Evolutionary conservation across 345 rosid species (phyloP).

Genomic region (Corymbia maculata): DNA sequence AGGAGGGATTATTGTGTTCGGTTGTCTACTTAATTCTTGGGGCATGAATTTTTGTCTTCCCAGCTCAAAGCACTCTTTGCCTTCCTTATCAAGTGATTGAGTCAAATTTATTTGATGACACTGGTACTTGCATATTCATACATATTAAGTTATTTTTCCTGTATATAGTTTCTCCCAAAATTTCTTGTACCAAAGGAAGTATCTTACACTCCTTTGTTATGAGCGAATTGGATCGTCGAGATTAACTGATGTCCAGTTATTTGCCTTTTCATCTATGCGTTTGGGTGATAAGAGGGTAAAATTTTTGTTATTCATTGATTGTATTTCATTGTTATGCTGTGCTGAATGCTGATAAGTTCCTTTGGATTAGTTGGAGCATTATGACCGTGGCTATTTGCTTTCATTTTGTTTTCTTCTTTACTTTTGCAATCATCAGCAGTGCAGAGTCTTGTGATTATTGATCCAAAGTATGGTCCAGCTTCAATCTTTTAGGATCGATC

Average conservation of each 20-base stretch:
- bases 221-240: too few species aligned
- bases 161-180: not conserved
- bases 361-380: not conserved
- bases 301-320: too few species aligned
- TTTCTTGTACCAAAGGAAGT: not conserved
- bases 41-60: not conserved
- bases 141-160: too few species aligned
- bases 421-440: not conserved
- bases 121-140: not conserved
- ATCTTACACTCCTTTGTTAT: not conserved
- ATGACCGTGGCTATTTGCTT: not conserved
- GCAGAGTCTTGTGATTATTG: not conserved
- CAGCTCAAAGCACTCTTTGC: not conserved
- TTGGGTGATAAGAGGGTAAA: not conserved
- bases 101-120: not conserved
- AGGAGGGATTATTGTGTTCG: not conserved
- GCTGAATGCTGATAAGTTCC: not conserved
- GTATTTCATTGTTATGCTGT: not conserved
- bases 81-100: not conserved
- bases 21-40: not conserved
- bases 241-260: not conserved
- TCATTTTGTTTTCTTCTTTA: too few species aligned
- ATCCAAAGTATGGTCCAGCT: not conserved
- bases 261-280: not conserved
- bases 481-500: not conserved